These are phyloP conservation scores for Ceratobasidium papillatum DNA, from an alignment of 1,284 basidiomycete species.

Conservation along the genomic window DNA sequence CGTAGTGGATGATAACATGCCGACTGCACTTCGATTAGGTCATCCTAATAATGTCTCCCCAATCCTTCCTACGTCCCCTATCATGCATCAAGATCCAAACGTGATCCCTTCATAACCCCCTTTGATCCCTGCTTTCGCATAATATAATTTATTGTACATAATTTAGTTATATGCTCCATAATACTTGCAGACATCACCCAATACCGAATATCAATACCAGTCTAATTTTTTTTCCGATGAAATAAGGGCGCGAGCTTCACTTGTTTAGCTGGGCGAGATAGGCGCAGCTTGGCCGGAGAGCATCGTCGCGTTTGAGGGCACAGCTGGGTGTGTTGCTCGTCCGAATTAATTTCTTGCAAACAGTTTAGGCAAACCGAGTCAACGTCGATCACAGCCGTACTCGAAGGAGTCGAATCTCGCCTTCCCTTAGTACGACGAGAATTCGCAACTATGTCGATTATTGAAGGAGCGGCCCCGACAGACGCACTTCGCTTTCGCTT, in stretches of 20 bases:
- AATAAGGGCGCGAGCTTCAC: slow-evolving; percentile 22
- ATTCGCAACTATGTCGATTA: not conserved
- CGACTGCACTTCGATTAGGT: too few species aligned
- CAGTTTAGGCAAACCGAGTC: slow-evolving; percentile 25
- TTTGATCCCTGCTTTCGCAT: not conserved
- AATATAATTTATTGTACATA: slow-evolving; percentile 30
- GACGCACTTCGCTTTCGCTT: slow-evolving; percentile 36
- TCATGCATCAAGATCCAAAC: not conserved
- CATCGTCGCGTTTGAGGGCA: not conserved
- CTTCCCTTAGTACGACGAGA: not conserved
- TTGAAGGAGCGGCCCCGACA: not conserved
- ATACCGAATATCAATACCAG: not conserved
- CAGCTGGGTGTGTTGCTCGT: not conserved
- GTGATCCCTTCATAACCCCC: too few species aligned
- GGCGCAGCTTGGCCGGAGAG: not conserved
- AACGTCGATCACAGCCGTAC: slow-evolving; percentile 7
- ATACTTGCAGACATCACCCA: not conserved
- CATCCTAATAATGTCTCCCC: not conserved
- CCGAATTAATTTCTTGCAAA: slow-evolving; percentile 5
- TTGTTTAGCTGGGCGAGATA: not conserved
- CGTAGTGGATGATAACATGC: too few species aligned
- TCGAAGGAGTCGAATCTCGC: not conserved
- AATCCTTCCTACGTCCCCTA: not conserved
- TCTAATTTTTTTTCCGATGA: slow-evolving; percentile 12
- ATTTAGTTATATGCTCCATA: not conserved